These are phyloP conservation scores for Thalassiosira exigua DNA, from an alignment of 352 stramenopile species.

Conservation along the genomic window DNA sequence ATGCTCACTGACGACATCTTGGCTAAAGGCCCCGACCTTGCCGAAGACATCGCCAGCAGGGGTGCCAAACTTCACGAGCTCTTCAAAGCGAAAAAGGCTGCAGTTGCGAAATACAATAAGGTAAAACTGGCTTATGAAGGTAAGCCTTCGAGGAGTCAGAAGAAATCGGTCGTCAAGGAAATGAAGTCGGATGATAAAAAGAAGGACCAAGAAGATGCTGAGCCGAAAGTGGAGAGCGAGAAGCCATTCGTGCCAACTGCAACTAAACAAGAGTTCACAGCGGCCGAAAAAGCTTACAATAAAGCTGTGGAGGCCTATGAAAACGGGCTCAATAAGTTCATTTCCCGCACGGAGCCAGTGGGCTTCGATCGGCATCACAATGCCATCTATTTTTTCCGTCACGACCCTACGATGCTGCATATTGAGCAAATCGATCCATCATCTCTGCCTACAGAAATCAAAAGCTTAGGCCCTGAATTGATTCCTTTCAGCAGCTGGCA, in stretches of 20 bases:
- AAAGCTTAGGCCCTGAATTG: constrained; percentile 42
- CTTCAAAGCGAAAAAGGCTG: constrained; percentile 67
- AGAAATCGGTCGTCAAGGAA: constrained; percentile 53
- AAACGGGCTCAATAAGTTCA: constrained; percentile 63
- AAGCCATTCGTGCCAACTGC: constrained; percentile 63
- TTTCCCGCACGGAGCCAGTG: constrained; percentile 73
- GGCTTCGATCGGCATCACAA: constrained; percentile 79
- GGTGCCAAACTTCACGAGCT: constrained; percentile 72
- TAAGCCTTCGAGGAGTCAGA: constrained; percentile 42
- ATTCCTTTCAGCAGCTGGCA: constrained; percentile 71
- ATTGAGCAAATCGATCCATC: constrained; percentile 60
- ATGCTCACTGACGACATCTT: constrained; percentile 80
- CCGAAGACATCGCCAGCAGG: constrained; percentile 61
- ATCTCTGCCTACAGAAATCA: constrained; percentile 46
- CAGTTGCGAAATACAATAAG: constrained; percentile 72
- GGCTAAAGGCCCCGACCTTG: constrained; percentile 54
- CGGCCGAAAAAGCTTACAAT: constrained; percentile 64
- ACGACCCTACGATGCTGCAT: constrained; percentile 76
- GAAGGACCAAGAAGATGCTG: constrained; percentile 35
- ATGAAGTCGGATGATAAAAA: constrained; percentile 52
- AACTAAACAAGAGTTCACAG: constrained; percentile 70
- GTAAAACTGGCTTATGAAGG: constrained; percentile 68
- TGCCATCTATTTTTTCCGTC: constrained; percentile 72
- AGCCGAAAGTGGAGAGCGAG: constrained; percentile 39
- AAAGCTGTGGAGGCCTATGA: constrained; percentile 78